A percentile compares a stretch with the other conserved stretches of the same genome.
These are phyloP conservation scores for Diatrype stigma DNA, from an alignment of 2,329 filamentous ascomycete genomes.

Conservation along the genomic window DNA sequence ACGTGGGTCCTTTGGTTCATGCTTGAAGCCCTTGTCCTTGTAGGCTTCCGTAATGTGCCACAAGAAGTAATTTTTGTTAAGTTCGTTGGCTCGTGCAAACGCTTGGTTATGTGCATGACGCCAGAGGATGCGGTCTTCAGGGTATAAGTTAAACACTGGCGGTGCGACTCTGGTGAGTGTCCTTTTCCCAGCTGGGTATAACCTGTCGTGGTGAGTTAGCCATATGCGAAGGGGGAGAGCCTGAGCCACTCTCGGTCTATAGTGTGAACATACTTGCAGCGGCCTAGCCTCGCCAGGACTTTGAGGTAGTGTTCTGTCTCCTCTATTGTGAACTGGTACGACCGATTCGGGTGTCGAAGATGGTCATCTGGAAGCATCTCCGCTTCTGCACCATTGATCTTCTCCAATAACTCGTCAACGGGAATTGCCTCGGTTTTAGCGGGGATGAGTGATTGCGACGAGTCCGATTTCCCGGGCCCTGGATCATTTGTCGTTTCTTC, in stretches of 20 bases:
- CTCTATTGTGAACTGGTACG: conserved; percentile 24
- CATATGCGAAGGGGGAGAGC: neutral
- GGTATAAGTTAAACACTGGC: conserved; percentile 19
- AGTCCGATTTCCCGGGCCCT: conserved; percentile 2
- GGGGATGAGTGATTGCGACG: no score
- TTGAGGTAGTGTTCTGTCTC: conserved; percentile 17
- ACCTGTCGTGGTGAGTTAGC: conserved; percentile 16
- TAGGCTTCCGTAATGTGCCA: conserved; percentile 4
- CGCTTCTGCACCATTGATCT: conserved; percentile 21
- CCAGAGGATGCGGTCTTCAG: conserved; percentile 27
- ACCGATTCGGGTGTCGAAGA: conserved; percentile 19
- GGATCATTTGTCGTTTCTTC: conserved; percentile 1
- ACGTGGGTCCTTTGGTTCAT: neutral
- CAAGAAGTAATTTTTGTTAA: conserved; percentile 1
- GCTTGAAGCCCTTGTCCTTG: neutral
- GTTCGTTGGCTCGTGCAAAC: neutral
- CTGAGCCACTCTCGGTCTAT: neutral
- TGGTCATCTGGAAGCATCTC: conserved; percentile 1
- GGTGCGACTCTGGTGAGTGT: conserved; percentile 11
- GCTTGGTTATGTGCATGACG: conserved; percentile 11
- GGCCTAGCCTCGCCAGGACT: conserved; percentile 13
- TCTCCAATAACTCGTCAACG: conserved; percentile 15
- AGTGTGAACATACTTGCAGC: conserved; percentile 22
- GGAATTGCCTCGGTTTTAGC: no score
- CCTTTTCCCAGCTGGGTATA: neutral